Base-by-base conservation (phyloP, 1,139 yeast genomes). In the Wickerhamomyces sp. region DNA sequence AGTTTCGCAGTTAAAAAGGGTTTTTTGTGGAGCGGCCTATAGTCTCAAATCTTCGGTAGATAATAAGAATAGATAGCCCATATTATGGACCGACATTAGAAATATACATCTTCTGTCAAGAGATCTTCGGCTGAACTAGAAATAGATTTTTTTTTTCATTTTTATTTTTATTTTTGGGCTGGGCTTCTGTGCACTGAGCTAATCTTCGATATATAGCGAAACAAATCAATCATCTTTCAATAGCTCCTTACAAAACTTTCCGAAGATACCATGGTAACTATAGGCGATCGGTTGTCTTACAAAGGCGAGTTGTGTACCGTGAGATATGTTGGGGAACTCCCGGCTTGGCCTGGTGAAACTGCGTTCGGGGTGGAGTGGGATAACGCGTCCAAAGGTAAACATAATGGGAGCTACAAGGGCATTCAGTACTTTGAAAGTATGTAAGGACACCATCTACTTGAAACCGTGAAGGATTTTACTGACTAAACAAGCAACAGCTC, bases 351-450 rank as follows among this genome's bases (percentile, higher is more conserved):
- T 0, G 55, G 55, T 6, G 60, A 55, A 3, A 43, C 44, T 0
- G 88, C 91, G 0, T 59, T 74, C 13, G 96, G 96, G 0, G 68
- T 89, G 2, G 96, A 89, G 54, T 89, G 96, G 96, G 96, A 89
- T 54, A 66, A 76, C 35, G 57, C 61, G 0, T 29, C 38, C 0
- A 45, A 55, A 3, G 89, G 89, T 2, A 78, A 74, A 45, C 72
- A 81, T 50, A 57, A 66, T 37, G 91, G 91, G 0, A 37, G 48
- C 2, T 41, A 70, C 25, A 54, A 66, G 16, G 79, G 73, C 0
- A 45, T 53, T 1, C 45, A 52, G 28, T 77, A 77, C 47, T 81
- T 81, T 51, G 25, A 41, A 11, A 52, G 47, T 28, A 26, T 26
- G 41, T 37, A 10, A 6, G 12, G 16, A 5, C 5, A 9, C 15